A percentile compares a stretch with the other conserved stretches of the same genome.
Conservation (phyloP, 164 flowering plant genomes). For the Tetracentron sinense region DNA sequence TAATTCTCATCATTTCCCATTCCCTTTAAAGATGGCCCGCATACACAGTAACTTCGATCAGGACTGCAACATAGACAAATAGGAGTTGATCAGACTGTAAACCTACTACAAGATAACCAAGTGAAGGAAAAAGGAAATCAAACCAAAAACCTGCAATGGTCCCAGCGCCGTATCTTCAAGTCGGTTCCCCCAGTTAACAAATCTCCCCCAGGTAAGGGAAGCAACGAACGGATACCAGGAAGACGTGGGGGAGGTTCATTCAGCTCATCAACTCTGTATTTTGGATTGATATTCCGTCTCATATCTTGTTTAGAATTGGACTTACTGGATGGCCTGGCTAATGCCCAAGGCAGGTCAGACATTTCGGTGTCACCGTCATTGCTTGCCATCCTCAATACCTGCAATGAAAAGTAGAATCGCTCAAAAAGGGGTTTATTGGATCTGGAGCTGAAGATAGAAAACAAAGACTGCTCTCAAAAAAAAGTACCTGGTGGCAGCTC, state of each 20-base stretch:
- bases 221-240: slow-evolving; percentile 85
- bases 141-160: slow-evolving; percentile 53
- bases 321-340: slow-evolving; percentile 60
- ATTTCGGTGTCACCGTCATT: slow-evolving; percentile 57
- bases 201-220: slow-evolving; percentile 96
- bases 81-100: slow-evolving; percentile 2
- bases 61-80: slow-evolving; percentile 54
- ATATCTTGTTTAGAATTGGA: slow-evolving; percentile 49
- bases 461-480: neutral
- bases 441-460: neutral
- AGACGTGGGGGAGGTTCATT: slow-evolving; percentile 80
- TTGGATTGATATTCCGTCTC: slow-evolving; percentile 48
- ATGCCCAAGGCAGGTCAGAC: slow-evolving; percentile 77
- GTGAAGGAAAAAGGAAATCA: neutral
- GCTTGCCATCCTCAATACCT: slow-evolving; percentile 70
- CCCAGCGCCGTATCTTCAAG: slow-evolving; percentile 45
- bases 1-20: slow-evolving; percentile 66
- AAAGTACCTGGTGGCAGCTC: slow-evolving; percentile 93
- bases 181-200: slow-evolving; percentile 81
- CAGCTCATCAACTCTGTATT: slow-evolving; percentile 80
- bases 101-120: neutral
- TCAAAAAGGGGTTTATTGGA: neutral
- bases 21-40: slow-evolving; percentile 81
- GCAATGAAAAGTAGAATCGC: slow-evolving; percentile 18
- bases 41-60: slow-evolving; percentile 77